Evolutionary conservation across 768 basidiomycete genomes (phyloP).

Genomic region (Trametes cingulata): DNA sequence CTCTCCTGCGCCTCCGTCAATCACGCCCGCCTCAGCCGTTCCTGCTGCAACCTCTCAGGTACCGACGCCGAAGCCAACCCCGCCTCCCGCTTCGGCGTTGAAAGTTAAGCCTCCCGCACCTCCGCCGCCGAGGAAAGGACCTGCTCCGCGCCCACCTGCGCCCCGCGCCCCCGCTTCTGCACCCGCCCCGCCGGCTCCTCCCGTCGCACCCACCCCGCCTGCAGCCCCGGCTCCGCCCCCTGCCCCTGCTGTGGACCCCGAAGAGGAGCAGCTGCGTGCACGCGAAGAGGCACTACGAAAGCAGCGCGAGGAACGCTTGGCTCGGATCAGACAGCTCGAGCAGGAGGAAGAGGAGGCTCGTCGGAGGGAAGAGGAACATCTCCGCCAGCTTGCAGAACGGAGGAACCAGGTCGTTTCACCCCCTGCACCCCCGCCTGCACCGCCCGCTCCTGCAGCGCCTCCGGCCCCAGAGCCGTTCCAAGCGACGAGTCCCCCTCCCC

Average conservation of each 20-base stretch:
- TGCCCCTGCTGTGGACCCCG: conserved; percentile 63
- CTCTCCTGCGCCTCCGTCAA: conserved; percentile 33
- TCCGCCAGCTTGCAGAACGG: conserved; percentile 28
- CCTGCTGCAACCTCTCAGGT: conserved; percentile 36
- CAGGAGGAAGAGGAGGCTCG: conserved; percentile 61
- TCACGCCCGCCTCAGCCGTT: conserved; percentile 29
- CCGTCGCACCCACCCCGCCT: conserved; percentile 39
- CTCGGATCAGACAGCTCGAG: conserved; percentile 70
- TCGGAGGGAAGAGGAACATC: conserved; percentile 44
- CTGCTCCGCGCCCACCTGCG: conserved; percentile 36
- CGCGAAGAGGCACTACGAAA: conserved; percentile 73
- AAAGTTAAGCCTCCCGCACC: conserved; percentile 38
- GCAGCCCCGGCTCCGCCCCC: conserved; percentile 40
- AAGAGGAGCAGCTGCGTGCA: conserved; percentile 68
- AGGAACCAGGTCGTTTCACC: conserved; percentile 24
- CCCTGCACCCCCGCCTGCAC: conserved; percentile 40
- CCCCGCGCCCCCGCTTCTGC: conserved; percentile 30
- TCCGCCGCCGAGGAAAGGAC: conserved; percentile 41
- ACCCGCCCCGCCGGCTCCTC: conserved; percentile 29
- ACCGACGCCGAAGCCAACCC: conserved; percentile 44
- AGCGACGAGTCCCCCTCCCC: conserved; percentile 28
- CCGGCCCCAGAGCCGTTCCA: conserved; percentile 27
- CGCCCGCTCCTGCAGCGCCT: conserved; percentile 46
- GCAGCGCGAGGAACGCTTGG: conserved; percentile 67
- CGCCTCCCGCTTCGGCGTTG: conserved; percentile 34